Percentiles rank a stretch among this genome's conserved stretches.
Evolutionary conservation across 78 protist species (phyloP).

Genomic region (Bodo saltans): DNA sequence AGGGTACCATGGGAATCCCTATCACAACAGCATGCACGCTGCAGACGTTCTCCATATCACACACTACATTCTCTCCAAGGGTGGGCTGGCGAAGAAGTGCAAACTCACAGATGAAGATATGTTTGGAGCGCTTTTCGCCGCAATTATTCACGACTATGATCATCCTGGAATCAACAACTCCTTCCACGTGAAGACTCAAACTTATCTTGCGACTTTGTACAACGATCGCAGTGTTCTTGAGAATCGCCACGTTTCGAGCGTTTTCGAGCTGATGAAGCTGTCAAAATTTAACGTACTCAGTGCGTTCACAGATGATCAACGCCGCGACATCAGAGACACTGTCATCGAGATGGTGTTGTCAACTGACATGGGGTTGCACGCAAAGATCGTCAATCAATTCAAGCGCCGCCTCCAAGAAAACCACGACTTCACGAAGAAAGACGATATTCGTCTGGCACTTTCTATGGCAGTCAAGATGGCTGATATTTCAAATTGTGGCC

Average conservation of each 20-base stretch:
- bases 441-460: conserved; percentile 14
- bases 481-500: conserved; percentile 27
- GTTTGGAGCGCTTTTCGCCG: conserved; percentile 24
- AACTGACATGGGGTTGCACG: conserved; percentile 40
- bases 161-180: conserved; percentile 45
- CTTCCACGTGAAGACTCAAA: conserved; percentile 12
- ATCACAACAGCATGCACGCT: conserved; percentile 56
- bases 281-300: background rate
- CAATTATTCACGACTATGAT: conserved; percentile 27
- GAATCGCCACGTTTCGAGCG: conserved; percentile 27
- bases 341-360: conserved; percentile 29
- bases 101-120: conserved; percentile 2
- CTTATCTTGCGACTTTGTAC: conserved; percentile 25
- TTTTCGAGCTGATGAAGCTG: conserved; percentile 33
- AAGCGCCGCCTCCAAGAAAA: conserved; percentile 10
- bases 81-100: conserved; percentile 20
- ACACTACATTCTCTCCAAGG: conserved; percentile 10
- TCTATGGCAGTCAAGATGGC: conserved; percentile 26
- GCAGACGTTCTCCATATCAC: conserved; percentile 55
- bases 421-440: conserved; percentile 30
- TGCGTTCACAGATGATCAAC: conserved; percentile 15
- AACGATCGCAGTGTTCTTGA: conserved; percentile 30
- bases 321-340: background rate
- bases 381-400: background rate
- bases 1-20: conserved; percentile 49